Evolutionary conservation across 208 protist genomes (phyloP), one percentile per base, ranked within the genome.

Genomic region (Leishmania tropica): DNA sequence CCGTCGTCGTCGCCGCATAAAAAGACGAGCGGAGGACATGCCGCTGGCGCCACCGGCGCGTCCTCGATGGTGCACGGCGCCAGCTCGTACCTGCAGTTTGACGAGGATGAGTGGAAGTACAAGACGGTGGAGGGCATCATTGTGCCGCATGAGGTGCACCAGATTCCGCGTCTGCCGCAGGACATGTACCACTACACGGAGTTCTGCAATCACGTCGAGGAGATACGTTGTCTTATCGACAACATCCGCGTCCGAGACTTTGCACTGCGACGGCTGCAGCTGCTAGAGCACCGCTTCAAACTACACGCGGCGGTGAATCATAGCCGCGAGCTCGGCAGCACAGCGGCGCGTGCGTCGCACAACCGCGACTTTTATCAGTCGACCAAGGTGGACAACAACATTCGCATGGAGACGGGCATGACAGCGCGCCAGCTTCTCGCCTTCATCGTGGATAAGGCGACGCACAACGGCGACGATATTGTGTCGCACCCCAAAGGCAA

Each of bases 371-470:
- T 99, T 76, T 99, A 99, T 82, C 96, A 99, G 75, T 94, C 98
- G 2, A 93, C 92, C 21, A 99, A 99, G 78, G 97, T 99, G n/a
- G 98, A 99, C 87, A 99, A 98, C 60, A 99, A 98, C 70, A 93
- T 99, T 47, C 98, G 99, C 72, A 95, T 98, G 83, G 96, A 98
- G 73, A 93, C 93, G 6, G 95, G 95, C 35, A 99, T 99, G 96
- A 99, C 95, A 47, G 93, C 96, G 40, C 93, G 97, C n/a, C 96
- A 99, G 76, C 91, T 99, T 19, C 86, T 99, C 1, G 92, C 94
- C 64, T 99, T 99, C 78, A 99, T 99, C 58, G 91, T 99, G 72
- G 89, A 92, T 75, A 99, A 99, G 81, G 88, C 98, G 8, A 92
- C 91, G 76, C 92, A 98, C 81, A 94, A 89, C 83, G 93, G 92